These are phyloP conservation scores for Ilex paraguariensis DNA, from an alignment of 305 asterid genomes.

Conservation along the genomic window DNA sequence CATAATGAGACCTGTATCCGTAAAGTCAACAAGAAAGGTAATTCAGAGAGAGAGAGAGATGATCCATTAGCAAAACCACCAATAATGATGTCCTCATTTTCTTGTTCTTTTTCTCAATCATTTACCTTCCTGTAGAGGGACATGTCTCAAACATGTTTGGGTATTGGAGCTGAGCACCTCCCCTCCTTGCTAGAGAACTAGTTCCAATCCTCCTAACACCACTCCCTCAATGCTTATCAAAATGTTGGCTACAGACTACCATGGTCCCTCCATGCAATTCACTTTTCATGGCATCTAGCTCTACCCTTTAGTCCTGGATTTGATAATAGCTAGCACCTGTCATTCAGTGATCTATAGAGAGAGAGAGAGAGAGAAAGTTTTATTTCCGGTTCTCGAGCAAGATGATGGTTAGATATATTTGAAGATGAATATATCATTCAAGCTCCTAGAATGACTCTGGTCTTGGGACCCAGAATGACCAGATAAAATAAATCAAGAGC, in stretches of 20 bases:
- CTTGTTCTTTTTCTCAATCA: constrained; percentile 5
- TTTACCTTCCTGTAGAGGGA: constrained; percentile 25
- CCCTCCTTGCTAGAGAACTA: constrained; percentile 19
- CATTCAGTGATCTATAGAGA: too few species aligned
- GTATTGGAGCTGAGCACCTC: constrained; percentile 25
- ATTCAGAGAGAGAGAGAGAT: neutral
- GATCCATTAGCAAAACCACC: constrained; percentile 16
- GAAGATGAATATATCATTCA: too few species aligned
- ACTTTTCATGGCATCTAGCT: constrained; percentile 7
- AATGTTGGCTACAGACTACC: constrained; percentile 49
- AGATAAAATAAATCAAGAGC: too few species aligned
- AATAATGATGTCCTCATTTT: constrained; percentile 15
- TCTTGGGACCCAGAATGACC: too few species aligned
- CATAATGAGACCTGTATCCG: constrained; percentile 22
- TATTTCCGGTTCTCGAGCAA: too few species aligned
- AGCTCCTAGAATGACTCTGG: too few species aligned
- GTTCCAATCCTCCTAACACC: constrained; percentile 21
- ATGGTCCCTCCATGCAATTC: constrained; percentile 42
- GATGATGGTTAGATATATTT: too few species aligned
- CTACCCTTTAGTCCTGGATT: constrained; percentile 13
- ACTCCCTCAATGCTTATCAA: constrained; percentile 21
- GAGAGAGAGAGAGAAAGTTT: too few species aligned
- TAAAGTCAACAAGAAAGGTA: constrained; percentile 28
- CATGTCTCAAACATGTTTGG: constrained; percentile 70
- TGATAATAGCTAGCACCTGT: neutral